Base-by-base conservation (phyloP, 495 filamentous ascomycete species). In the Podospora didyma region DNA sequence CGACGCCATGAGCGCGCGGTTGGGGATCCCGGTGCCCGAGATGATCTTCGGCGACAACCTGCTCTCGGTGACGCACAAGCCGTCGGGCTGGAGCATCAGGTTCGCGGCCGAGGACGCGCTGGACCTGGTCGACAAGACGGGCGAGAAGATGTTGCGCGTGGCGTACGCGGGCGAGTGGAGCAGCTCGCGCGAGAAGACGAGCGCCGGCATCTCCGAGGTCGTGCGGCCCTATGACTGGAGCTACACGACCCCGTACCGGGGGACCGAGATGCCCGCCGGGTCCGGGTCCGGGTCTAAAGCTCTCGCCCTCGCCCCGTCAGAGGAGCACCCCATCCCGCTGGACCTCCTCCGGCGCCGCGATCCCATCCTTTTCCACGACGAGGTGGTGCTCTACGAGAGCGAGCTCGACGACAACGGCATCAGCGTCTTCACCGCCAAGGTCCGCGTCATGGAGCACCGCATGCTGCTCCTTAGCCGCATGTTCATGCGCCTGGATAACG, bases 1-100 rank as follows among this genome's bases (percentile, higher is more conserved):
- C 69, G 93, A 96, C 64, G 82, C 84, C 41, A 89, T 98, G 84
- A 85, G 83, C 17, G 72, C 78, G 50, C 81, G 82, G 46, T 81
- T 98, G 12, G 85, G 85, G 14, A 96, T 98, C 70, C 79, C 91
- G 12, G 85, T 90, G 7, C 94, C 95, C 2, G 94, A 98, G 73
- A 98, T 98, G 94, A 98, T 98, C 35, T 98, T 98, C 64, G 94
- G 94, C 31, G 91, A 98, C 74, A 98, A 98, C 71, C 76, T 83
- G 31, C 85, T 95, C 22, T 69, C 77, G 2, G 80, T 98, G 22
- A 79, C 84, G 54, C 90, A 97, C 70, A 52, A 73, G 20, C 75
- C 76, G 19, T 83, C 76, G 54, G 83, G 84, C 7, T 97, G 91
- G 89, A 70, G 74, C 3, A 79, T 97, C 51, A 67, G 75, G 14